Base-by-base conservation (phyloP, 78 protist species). In the Ministeria vibrans region DNA sequence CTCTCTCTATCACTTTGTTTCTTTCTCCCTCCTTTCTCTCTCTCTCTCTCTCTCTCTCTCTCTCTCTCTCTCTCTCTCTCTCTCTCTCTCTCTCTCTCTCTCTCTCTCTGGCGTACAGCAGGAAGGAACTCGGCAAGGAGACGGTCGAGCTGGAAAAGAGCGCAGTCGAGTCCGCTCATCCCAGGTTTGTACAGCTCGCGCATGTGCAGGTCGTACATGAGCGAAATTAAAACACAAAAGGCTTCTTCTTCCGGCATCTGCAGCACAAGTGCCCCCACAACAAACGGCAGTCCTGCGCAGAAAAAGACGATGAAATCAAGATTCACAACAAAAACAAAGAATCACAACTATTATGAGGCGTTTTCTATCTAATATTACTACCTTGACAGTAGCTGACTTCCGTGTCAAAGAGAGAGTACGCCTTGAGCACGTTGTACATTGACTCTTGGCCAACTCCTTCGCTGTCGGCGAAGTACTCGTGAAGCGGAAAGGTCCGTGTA, bases 201-300 rank as follows among this genome's bases (percentile, higher is more conserved):
- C 28, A 20, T 45, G 36, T 15, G 38, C 38, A 2, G 42, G 53
- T 39, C 55, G 5, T 15, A 0, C 55, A 66, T 4, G 18, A 69
- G 25, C 28, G 2, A 1, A 34, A 66, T 53, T 1, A 90, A 61
- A n/a, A 28, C 0, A 81, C 80, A 74, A 59, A 90, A 90, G 61
- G 90, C 82, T 20, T 66, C 45, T 64, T 87, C 88, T 71, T 90
- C 93, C 64, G 46, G 51, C 83, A 89, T 66, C 34, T 64, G 13
- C 61, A 83, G 38, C 39, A 90, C 75, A 46, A 90, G 86, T 39
- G 80, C 15, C 2, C 70, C 91, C 1, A 30, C 90, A 1, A 90
- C 6, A 38, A 79, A 86, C 51, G 86, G 63, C 83, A 90, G 38
- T 28, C 82, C 53, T 75, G 90, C 93, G 79, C 92, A 89, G n/a